These are phyloP conservation scores for Physcomitrellopsis africana DNA, from an alignment of 225 moss, liverwort and hornwort species.

Conservation along the genomic window DNA sequence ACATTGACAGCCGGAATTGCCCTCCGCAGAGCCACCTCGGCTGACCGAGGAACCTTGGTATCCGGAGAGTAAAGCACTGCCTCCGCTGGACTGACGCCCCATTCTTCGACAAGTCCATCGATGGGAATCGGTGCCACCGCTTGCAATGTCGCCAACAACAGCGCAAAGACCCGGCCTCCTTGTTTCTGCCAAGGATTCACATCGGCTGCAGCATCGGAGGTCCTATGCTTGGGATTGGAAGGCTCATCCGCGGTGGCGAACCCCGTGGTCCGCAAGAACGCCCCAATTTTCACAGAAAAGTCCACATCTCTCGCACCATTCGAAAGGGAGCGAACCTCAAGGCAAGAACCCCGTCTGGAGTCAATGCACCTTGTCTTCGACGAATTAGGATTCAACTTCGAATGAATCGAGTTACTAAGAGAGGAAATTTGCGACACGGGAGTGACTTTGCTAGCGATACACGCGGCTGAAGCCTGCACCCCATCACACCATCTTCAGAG, in stretches of 20 bases:
- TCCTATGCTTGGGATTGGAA: not conserved
- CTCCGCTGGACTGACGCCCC: slow-evolving; percentile 64
- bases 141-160: slow-evolving; percentile 65
- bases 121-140: slow-evolving; percentile 64
- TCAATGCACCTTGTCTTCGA: slow-evolving; percentile 41
- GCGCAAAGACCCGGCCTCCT: slow-evolving; percentile 39
- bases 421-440: slow-evolving; percentile 31
- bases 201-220: slow-evolving; percentile 5
- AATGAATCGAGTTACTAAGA: slow-evolving; percentile 11
- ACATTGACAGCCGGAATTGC: slow-evolving; percentile 92
- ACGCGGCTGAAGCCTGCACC: slow-evolving; percentile 51
- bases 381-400: slow-evolving; percentile 36
- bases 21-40: slow-evolving; percentile 93
- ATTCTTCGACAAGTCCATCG: slow-evolving; percentile 39
- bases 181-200: slow-evolving; percentile 32
- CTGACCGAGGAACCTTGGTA: slow-evolving; percentile 93
- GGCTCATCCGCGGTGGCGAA: not conserved
- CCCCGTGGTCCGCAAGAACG: not conserved
- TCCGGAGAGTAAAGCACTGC: slow-evolving; percentile 96
- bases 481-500: slow-evolving; percentile 17
- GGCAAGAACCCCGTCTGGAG: slow-evolving; percentile 15
- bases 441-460: slow-evolving; percentile 40
- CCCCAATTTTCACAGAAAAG: not conserved
- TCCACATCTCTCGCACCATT: slow-evolving; percentile 32
- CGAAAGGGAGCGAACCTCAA: slow-evolving; percentile 9